A percentile compares a stretch with the other conserved stretches of the same genome.
These are phyloP conservation scores for Cercophora samala DNA, from an alignment of 495 filamentous ascomycete genomes.

Conservation along the genomic window DNA sequence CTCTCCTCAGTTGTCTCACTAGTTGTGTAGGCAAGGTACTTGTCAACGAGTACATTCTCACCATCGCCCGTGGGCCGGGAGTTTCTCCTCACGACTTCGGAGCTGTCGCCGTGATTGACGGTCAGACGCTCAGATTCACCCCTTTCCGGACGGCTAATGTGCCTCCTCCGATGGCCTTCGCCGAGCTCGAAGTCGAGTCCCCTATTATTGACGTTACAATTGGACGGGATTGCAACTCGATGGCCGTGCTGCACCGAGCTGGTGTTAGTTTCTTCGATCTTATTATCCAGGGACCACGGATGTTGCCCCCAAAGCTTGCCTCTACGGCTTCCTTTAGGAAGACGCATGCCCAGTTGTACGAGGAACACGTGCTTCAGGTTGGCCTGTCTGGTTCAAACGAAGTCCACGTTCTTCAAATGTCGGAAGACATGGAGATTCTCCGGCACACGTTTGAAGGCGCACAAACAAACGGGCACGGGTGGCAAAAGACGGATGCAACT, in stretches of 20 bases:
- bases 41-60: slow-evolving; percentile 65
- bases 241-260: slow-evolving; percentile 67
- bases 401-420: slow-evolving; percentile 27
- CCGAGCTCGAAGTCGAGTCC: slow-evolving; percentile 61
- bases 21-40: slow-evolving; percentile 48
- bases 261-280: slow-evolving; percentile 65
- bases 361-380: slow-evolving; percentile 28
- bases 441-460: slow-evolving; percentile 19
- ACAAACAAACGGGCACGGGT: slow-evolving; percentile 5
- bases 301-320: slow-evolving; percentile 31
- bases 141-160: slow-evolving; percentile 79
- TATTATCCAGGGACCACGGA: slow-evolving; percentile 48
- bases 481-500: slow-evolving; percentile 18
- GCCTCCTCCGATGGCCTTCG: slow-evolving; percentile 88
- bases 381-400: slow-evolving; percentile 24
- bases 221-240: slow-evolving; percentile 57
- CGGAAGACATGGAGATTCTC: slow-evolving; percentile 21
- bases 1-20: slow-evolving; percentile 18
- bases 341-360: slow-evolving; percentile 8
- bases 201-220: slow-evolving; percentile 74
- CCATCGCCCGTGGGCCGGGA: slow-evolving; percentile 64
- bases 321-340: slow-evolving; percentile 26
- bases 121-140: slow-evolving; percentile 75
- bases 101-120: slow-evolving; percentile 83
- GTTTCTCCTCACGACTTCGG: slow-evolving; percentile 74